Conservation (phyloP, 2,329 filamentous ascomycete species). For the Paecilomyces dactylethromorphus region DNA sequence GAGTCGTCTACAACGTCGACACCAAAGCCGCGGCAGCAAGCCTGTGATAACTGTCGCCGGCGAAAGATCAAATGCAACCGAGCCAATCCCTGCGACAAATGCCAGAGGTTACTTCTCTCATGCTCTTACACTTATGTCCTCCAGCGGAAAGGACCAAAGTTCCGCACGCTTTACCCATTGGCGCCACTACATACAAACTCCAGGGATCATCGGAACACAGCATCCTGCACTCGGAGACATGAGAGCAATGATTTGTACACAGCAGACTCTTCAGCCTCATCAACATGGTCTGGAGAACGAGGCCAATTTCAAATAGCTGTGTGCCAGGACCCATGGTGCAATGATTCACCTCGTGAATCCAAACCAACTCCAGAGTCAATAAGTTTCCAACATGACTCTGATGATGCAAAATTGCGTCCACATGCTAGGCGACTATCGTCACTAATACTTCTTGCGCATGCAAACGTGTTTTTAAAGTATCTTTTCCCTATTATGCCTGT, state of each 20-base stretch:
- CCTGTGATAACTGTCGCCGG: slow-evolving; percentile 35
- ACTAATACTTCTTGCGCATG: slow-evolving; percentile 29
- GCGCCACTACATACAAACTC: slow-evolving; percentile 28
- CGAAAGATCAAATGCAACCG: slow-evolving; percentile 39
- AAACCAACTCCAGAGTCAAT: slow-evolving; percentile 29
- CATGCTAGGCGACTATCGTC: slow-evolving; percentile 22
- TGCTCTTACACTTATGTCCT: slow-evolving; percentile 35
- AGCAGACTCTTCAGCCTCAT: not conserved
- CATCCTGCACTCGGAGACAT: slow-evolving; percentile 8
- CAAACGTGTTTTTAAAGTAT: slow-evolving; percentile 37
- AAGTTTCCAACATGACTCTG: slow-evolving; percentile 22
- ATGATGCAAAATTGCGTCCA: slow-evolving; percentile 10
- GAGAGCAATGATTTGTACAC: not conserved
- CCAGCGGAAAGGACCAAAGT: slow-evolving; percentile 33
- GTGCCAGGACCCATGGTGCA: not conserved
- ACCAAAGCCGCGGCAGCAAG: slow-evolving; percentile 25
- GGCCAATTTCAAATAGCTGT: not conserved
- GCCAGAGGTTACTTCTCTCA: slow-evolving; percentile 27
- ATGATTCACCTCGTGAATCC: slow-evolving; percentile 17
- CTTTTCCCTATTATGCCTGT: slow-evolving; percentile 40
- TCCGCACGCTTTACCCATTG: slow-evolving; percentile 31
- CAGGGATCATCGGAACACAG: slow-evolving; percentile 9
- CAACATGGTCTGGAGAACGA: not conserved
- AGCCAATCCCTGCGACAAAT: slow-evolving; percentile 35
- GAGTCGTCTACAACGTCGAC: slow-evolving; percentile 5